Percentiles rank a stretch among this genome's conserved stretches.
These are phyloP conservation scores for Ogataea pilisensis DNA, from an alignment of 805 yeast genomes.

Conservation along the genomic window DNA sequence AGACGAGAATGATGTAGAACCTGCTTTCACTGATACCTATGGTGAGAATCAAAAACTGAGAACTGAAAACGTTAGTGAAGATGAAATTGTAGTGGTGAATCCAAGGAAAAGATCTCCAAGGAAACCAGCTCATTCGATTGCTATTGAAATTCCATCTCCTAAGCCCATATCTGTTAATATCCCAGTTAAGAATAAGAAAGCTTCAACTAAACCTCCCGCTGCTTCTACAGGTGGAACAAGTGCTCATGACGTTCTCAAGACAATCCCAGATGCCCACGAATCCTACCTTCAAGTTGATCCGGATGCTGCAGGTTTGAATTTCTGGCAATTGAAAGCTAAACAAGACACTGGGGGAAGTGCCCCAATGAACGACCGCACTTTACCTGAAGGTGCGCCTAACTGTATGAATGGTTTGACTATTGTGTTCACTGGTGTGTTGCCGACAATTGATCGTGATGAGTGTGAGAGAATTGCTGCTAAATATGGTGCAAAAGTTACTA, in stretches of 20 bases:
- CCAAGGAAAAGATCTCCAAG: neutral
- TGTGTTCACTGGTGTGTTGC: slow-evolving; percentile 89
- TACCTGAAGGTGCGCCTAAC: slow-evolving; percentile 81
- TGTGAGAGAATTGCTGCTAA: slow-evolving; percentile 74
- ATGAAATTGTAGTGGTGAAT: neutral
- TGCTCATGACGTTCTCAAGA: slow-evolving; percentile 54
- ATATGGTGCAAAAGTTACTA: slow-evolving; percentile 89
- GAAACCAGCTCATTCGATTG: slow-evolving; percentile 1
- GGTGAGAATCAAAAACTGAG: neutral
- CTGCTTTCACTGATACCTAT: neutral
- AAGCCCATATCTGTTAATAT: neutral
- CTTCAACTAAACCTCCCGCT: neutral
- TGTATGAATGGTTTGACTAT: slow-evolving; percentile 86
- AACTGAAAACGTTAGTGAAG: neutral
- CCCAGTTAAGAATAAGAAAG: slow-evolving; percentile 1
- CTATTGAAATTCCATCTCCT: too few species aligned
- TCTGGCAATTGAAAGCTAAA: slow-evolving; percentile 53
- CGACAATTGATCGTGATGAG: slow-evolving; percentile 69
- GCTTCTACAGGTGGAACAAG: slow-evolving; percentile 22
- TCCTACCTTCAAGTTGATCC: slow-evolving; percentile 32
- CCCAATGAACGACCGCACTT: slow-evolving; percentile 38
- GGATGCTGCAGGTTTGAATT: slow-evolving; percentile 45
- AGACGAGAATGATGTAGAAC: neutral
- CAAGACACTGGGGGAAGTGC: slow-evolving; percentile 29
- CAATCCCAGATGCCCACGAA: slow-evolving; percentile 72